Base-by-base conservation (phyloP, 805 yeast genomes). In the Wickerhamiella alocasiicola region DNA sequence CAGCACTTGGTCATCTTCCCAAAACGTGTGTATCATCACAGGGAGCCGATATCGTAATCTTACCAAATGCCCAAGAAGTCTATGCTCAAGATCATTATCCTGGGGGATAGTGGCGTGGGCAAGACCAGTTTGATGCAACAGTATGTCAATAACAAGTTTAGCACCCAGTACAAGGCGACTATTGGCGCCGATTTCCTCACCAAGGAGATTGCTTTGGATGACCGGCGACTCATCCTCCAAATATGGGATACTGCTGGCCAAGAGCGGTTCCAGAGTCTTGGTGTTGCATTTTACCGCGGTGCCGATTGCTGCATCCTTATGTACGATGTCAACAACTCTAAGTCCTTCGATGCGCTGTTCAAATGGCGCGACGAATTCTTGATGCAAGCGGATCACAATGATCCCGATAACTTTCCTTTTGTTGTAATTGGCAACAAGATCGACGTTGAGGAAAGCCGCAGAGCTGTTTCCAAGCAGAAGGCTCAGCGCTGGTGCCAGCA, bases 231-330 rank as follows among this genome's bases (percentile, higher is more conserved):
- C 6, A 76, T 83, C 17, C 69, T 80, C 70, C 70, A 65, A 50
- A 80, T 91, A 42, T 88, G 98, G 98, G 98, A 88, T 57, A 88
- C 98, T 31, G 97, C 97, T 6, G 98, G 98, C 27, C 98, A 88
- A 66, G 98, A 88, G 62, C 72, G 98, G 54, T 88, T 88, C 70
- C 97, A 91, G 63, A 79, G 93, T 44, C 67, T 88, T 46, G 97
- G 97, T 12, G 96, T 88, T 32, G 97, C 97, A 0, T 88, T 88
- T 60, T 88, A 91, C 61, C 70, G 98, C 54, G 97, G 97, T 27
- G 95, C 97, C 1, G 97, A 91, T 61, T 91, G 97, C 63, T 91
- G 97, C 64, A 95, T 88, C 7, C 69, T 88, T 45, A 94, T 91
- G 50, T 88, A 81, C 59, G 98, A 88, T 57, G 97, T 91, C 37